Evolutionary conservation across 1,284 basidiomycete species (phyloP).

Genomic region (Hemileccinum hortonii): DNA sequence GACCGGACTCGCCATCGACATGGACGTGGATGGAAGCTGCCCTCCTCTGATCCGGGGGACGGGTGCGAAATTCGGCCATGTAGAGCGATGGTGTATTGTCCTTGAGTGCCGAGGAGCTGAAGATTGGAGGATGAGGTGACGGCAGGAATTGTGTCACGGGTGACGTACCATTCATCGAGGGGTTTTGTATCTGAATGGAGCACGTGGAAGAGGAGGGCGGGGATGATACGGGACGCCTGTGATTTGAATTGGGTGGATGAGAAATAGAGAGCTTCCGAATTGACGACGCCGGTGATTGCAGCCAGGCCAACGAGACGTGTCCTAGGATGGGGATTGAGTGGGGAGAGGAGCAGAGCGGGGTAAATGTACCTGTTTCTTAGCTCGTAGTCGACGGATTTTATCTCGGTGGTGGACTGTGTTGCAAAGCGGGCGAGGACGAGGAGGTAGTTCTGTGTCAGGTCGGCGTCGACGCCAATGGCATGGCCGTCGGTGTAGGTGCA

Average conservation of each 20-base stretch:
- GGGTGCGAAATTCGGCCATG: conserved; percentile 75
- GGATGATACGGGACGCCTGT: conserved; percentile 74
- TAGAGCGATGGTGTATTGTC: conserved; percentile 72
- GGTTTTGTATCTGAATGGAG: conserved; percentile 60
- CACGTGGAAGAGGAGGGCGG: conserved; percentile 72
- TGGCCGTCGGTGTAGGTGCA: conserved; percentile 90
- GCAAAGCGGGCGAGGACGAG: conserved; percentile 70
- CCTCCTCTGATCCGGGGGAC: conserved; percentile 73
- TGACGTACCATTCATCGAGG: conserved; percentile 67
- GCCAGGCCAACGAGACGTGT: conserved; percentile 85
- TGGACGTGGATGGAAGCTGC: conserved; percentile 87
- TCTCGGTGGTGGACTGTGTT: conserved; percentile 51
- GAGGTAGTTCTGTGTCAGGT: conserved; percentile 71
- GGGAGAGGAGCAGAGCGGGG: neutral
- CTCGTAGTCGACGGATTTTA: conserved; percentile 55
- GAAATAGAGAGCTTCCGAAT: conserved; percentile 83
- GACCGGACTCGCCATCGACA: conserved; percentile 84
- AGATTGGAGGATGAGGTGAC: neutral
- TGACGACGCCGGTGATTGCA: conserved; percentile 77
- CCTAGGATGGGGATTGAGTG: conserved; percentile 39
- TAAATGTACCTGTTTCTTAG: conserved; percentile 62
- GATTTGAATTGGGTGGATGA: conserved; percentile 72
- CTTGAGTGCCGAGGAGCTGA: conserved; percentile 60
- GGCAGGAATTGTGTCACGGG: neutral
- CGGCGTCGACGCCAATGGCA: conserved; percentile 74